Evolutionary conservation across 2,329 filamentous ascomycete genomes (phyloP).

Genomic region (Epichloe hybrida): DNA sequence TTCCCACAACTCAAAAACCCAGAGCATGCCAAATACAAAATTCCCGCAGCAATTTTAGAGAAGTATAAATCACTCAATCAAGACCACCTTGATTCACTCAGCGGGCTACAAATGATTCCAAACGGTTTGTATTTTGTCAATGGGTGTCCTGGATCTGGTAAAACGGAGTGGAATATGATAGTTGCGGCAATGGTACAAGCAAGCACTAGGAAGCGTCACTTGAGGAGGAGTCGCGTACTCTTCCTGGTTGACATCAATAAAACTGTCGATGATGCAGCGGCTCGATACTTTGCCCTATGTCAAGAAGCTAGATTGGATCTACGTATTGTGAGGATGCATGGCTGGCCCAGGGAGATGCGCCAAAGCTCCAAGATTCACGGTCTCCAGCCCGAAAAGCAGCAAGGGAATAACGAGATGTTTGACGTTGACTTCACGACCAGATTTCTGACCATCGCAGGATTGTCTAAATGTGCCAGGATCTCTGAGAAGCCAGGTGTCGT

Average conservation of each 20-base stretch:
- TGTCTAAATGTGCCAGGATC: conserved; percentile 9
- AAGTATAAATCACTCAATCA: conserved; percentile 22
- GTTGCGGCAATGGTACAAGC: conserved; percentile 25
- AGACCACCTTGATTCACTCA: conserved; percentile 25
- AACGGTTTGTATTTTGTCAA: conserved; percentile 31
- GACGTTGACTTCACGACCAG: conserved; percentile 21
- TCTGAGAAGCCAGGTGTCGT: conserved; percentile 14
- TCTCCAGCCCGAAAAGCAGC: not conserved
- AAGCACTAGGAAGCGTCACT: conserved; percentile 12
- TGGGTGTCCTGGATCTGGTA: conserved; percentile 33
- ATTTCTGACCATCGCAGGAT: conserved; percentile 17
- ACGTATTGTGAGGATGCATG: conserved; percentile 25
- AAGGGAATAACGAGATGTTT: not conserved
- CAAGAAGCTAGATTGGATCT: conserved; percentile 20
- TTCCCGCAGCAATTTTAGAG: conserved; percentile 14
- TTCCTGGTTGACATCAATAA: conserved; percentile 35
- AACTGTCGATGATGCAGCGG: conserved; percentile 30
- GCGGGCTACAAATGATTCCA: conserved; percentile 21
- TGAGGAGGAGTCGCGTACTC: conserved; percentile 21
- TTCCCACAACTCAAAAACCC: conserved; percentile 24
- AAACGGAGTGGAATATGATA: conserved; percentile 33
- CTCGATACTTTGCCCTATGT: conserved; percentile 26
- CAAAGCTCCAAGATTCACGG: conserved; percentile 18
- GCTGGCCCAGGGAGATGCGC: conserved; percentile 25
- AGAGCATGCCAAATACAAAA: conserved; percentile 2